Percentiles rank a stretch among this genome's conserved stretches.
These are phyloP conservation scores for Styphnolobium japonicum DNA, from an alignment of 306 rosid species.

Conservation along the genomic window DNA sequence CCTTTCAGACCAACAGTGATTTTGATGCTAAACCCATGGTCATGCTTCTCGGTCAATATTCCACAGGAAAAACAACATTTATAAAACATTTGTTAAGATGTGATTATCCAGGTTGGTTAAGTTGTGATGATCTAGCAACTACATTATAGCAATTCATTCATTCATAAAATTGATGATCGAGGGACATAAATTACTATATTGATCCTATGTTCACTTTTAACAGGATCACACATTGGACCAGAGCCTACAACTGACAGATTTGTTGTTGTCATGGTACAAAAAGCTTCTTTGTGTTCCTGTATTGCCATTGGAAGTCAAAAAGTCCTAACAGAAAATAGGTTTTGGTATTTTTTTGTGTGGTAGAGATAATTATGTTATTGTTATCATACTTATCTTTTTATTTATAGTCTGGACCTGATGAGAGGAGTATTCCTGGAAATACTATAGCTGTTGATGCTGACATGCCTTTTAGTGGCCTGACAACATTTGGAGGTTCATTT, in stretches of 20 bases:
- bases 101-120: constrained; percentile 80
- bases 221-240: constrained; percentile 97
- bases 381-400: neutral
- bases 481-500: constrained; percentile 89
- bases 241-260: constrained; percentile 99
- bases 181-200: neutral
- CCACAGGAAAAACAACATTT: constrained; percentile 96
- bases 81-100: constrained; percentile 81
- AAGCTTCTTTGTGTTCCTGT: neutral
- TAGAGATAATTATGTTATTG: neutral
- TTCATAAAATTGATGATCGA: neutral
- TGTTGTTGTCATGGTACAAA: constrained; percentile 85
- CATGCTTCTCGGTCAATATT: constrained; percentile 96
- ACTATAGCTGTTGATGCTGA: constrained; percentile 93
- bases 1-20: constrained; percentile 67
- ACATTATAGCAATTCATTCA: neutral
- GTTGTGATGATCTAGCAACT: neutral
- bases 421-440: constrained; percentile 94
- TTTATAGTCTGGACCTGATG: constrained; percentile 88
- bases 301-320: neutral
- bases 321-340: neutral
- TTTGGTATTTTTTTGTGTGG: neutral
- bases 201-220: neutral
- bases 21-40: constrained; percentile 99
- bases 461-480: constrained; percentile 82